Base-by-base conservation (phyloP, 495 filamentous ascomycete genomes). In the Penicillium pancosmium region DNA sequence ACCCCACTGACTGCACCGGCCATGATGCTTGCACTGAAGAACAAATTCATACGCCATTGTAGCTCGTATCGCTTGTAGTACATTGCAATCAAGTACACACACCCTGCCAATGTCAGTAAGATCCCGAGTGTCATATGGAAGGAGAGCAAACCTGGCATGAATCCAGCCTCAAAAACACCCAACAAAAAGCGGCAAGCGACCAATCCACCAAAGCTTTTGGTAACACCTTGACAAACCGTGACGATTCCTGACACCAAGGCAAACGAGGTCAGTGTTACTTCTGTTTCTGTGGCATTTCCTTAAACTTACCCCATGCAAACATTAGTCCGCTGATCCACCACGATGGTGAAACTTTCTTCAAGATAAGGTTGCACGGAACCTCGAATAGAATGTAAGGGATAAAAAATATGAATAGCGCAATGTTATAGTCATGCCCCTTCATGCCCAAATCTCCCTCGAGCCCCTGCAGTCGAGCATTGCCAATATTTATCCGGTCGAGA, bases 381-480 rank as follows among this genome's bases (percentile, higher is more conserved):
- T 90, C 86, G 44, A 87, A 81, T 5, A 86, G 67, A 50, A 85
- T 82, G 66, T 90, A 91, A 36, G 83, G 84, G 3, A 86, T 78
- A 68, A 89, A 90, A 71, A 87, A 88, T 13, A 88, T 77, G 50
- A 84, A 81, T 1, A 88, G 75, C 16, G 85, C 84, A 46, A 88
- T 73, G 58, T 88, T 88, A 35, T 79, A 86, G 68, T 82, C 73
- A 55, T 81, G 75, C 10, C 80, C 82, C 11, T 61, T 63, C 68
- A 89, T 80, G 18, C 79, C 59, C n/a, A 88, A 75, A 43, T 88
- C 86, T 13, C 74, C 68, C 15, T 81, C 77, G 25, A 90, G 72
- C 9, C 86, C 85, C 61, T 86, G 80, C 50, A 89, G 80, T 34
- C 76, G 70, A 7, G 86, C 86, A 70, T 89, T 87, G 55, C 84